phyloP scores from a whole-genome alignment of 352 stramenopile species.

The Pythium dissotocum region DNA sequence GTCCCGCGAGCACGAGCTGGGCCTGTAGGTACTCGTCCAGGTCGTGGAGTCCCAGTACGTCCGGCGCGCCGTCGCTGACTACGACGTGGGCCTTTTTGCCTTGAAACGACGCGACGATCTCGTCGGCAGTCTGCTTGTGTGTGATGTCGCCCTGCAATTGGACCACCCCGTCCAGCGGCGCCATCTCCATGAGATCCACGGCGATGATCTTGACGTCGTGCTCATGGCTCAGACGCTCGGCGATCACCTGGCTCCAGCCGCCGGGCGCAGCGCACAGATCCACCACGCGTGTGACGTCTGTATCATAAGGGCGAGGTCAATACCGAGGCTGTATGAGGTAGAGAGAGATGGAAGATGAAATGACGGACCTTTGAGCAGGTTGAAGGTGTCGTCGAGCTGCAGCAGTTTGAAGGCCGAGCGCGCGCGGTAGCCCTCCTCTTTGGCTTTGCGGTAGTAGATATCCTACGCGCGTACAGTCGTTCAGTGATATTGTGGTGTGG shows the following conservation, averaged over 20 bases:
- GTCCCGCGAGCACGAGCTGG: constrained; percentile 71
- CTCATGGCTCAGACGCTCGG: constrained; percentile 55
- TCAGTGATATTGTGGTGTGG: neutral
- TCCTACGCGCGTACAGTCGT: constrained; percentile 43
- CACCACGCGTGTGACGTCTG: constrained; percentile 76
- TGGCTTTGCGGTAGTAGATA: constrained; percentile 93
- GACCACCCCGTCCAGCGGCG: constrained; percentile 88
- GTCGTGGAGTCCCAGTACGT: constrained; percentile 91
- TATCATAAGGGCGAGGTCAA: neutral
- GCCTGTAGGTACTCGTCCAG: constrained; percentile 84
- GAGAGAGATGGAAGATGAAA: neutral
- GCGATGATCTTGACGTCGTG: constrained; percentile 55
- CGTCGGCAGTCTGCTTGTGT: constrained; percentile 68
- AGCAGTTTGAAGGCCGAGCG: constrained; percentile 98
- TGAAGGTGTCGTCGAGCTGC: constrained; percentile 98
- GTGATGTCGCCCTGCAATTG: constrained; percentile 86
- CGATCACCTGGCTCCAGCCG: constrained; percentile 87
- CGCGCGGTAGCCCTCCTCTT: constrained; percentile 95
- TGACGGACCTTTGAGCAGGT: constrained; percentile 79
- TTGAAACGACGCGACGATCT: constrained; percentile 65
- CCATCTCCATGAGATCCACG: constrained; percentile 95
- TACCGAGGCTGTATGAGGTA: neutral
- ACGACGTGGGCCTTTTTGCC: constrained; percentile 95
- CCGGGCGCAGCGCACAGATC: constrained; percentile 85
- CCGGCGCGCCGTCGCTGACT: constrained; percentile 98